These are phyloP conservation scores for Citrullus mucosospermus DNA, from an alignment of 306 rosid species.

Conservation along the genomic window DNA sequence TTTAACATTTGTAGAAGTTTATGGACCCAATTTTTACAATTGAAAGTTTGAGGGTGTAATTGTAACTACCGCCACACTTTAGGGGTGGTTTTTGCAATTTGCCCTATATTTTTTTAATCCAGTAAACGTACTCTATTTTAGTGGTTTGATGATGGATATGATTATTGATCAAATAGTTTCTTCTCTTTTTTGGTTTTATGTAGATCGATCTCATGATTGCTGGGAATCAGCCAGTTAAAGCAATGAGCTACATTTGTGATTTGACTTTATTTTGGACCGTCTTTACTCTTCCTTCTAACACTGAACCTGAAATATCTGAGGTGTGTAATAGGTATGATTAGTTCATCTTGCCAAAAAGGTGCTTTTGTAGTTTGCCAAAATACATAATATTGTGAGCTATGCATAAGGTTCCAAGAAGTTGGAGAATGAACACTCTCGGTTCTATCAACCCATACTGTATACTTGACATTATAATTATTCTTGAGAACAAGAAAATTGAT, in stretches of 20 bases:
- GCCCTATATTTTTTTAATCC: not conserved
- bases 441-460: not conserved
- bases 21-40: too few relatives aligned
- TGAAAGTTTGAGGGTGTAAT: too few relatives aligned
- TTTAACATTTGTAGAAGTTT: too few relatives aligned
- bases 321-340: constrained; percentile 55
- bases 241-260: constrained; percentile 56
- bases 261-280: constrained; percentile 63
- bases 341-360: not conserved
- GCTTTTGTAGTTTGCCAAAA: not conserved
- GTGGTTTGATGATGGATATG: not conserved
- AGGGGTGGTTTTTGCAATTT: too few relatives aligned
- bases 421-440: not conserved
- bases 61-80: too few relatives aligned
- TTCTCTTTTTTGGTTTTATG: constrained; percentile 4
- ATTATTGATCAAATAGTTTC: too few relatives aligned
- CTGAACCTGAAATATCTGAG: constrained; percentile 47
- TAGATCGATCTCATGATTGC: constrained; percentile 80
- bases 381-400: not conserved
- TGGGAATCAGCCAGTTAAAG: constrained; percentile 76
- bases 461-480: not conserved
- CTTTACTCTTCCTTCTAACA: constrained; percentile 52
- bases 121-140: not conserved
- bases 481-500: not conserved
- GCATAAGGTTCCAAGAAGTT: not conserved